These are phyloP conservation scores for Komagataella populi DNA, from an alignment of 805 yeast genomes.

Conservation along the genomic window DNA sequence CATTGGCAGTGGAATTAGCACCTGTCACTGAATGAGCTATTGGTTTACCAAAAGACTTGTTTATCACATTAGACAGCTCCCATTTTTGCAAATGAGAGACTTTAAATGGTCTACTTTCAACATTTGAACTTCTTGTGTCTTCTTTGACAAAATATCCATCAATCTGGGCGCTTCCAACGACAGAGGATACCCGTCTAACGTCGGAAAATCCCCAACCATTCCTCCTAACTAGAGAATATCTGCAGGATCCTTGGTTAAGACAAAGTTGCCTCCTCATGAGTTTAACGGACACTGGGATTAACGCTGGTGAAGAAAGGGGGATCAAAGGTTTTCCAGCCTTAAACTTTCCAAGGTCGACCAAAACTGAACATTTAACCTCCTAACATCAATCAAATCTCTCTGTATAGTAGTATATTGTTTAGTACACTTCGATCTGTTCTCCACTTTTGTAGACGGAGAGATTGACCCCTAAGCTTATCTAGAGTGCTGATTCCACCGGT, in stretches of 20 bases:
- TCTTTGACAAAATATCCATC: background rate
- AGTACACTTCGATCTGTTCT: background rate
- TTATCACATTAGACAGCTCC: background rate
- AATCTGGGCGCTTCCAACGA: background rate
- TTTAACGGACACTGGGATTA: background rate
- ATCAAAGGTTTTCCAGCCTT: background rate
- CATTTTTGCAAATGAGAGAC: background rate
- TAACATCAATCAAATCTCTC: background rate
- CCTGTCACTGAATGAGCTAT: background rate
- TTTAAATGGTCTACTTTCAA: background rate
- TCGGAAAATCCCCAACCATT: background rate
- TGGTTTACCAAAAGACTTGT: background rate
- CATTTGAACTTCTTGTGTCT: background rate
- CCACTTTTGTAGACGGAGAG: background rate
- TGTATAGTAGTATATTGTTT: background rate
- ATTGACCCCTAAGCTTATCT: background rate
- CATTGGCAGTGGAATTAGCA: background rate
- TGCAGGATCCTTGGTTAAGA: background rate
- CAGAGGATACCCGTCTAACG: background rate
- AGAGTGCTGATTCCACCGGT: no score
- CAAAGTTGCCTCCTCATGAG: background rate
- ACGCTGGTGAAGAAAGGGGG: background rate
- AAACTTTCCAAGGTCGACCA: background rate
- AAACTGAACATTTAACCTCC: background rate
- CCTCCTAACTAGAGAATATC: background rate